These are phyloP conservation scores for Tolypocladium nubicola DNA, from an alignment of 2,329 filamentous ascomycete genomes.

Conservation along the genomic window DNA sequence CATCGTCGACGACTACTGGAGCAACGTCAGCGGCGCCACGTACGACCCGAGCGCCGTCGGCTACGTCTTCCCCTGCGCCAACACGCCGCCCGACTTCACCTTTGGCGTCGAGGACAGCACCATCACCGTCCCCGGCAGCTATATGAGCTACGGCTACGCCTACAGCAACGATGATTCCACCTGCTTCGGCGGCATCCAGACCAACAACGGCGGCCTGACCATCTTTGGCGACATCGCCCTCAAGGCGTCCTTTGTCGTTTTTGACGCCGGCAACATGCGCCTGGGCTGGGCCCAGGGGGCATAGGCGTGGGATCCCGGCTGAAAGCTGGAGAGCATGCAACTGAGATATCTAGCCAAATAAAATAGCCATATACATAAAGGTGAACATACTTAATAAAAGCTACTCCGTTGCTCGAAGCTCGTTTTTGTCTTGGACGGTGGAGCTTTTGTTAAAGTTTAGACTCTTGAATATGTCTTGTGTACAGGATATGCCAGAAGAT, in stretches of 20 bases:
- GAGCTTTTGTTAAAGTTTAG: too few relatives aligned
- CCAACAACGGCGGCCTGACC: conserved; percentile 27
- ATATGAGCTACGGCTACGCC: not conserved
- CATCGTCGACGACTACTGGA: conserved; percentile 38
- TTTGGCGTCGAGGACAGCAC: not conserved
- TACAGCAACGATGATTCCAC: conserved; percentile 14
- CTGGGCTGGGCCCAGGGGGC: conserved; percentile 18
- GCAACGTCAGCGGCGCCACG: conserved; percentile 9
- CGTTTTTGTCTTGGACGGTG: too few relatives aligned
- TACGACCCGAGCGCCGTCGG: not conserved
- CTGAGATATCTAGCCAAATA: not conserved
- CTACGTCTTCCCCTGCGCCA: not conserved
- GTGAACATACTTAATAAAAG: too few relatives aligned
- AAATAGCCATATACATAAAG: not conserved
- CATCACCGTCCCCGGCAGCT: not conserved
- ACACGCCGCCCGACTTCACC: not conserved
- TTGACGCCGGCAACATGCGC: conserved; percentile 42
- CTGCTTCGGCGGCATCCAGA: conserved; percentile 59
- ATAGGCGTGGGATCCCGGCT: not conserved
- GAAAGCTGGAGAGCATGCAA: not conserved
- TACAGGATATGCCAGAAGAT: too few relatives aligned
- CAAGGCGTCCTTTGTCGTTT: conserved; percentile 47
- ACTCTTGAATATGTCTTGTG: too few relatives aligned
- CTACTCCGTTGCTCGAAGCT: too few relatives aligned
- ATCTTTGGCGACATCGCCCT: conserved; percentile 53